Base-by-base conservation (phyloP, 768 basidiomycete genomes). In the Termitomyces sp. region DNA sequence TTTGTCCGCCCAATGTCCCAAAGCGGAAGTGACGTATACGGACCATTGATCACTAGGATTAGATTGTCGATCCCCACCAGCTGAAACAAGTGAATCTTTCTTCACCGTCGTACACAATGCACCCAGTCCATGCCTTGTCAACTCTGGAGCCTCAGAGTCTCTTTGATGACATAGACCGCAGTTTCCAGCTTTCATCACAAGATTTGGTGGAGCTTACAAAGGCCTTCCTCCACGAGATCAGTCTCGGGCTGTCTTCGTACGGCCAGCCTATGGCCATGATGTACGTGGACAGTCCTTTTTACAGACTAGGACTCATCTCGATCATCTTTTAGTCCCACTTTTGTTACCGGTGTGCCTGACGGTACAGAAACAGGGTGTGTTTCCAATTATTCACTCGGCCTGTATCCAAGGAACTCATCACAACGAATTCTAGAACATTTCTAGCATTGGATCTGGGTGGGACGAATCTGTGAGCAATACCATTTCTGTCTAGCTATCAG, bases 371-470 rank as follows among this genome's bases (percentile, higher is more conserved):
- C 84, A 57, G 97, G 97, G 93, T 94, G 83, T 41, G 33, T 53
- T 48, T 24, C 41, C 12, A 28, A 39, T 49, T 33, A 39, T 41
- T 28, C 24, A 46, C 47, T 33, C 50, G n/a, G 29, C 36, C 36
- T 31, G 29, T 33, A 28, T 42, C 33, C 36, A 31, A 51, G 49
- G 31, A 57, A 36, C 58, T 33, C 41, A 53, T 45, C 48, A 42
- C 50, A 22, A 3, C 31, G 46, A 57, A 51, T 51, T 50, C 8
- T 65, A 97, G 94, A 46, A 96, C 94, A 6, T 99, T 97, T 73
- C 84, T 98, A 54, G 95, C 97, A 4, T 81, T 98, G 20, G 96
- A 99, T 76, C 83, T 99, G 20, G 97, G 97, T 41, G 97, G 97
- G 56, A 99, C 97, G 24, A 99, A 99, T 70, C 81, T 99, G 90